Percentiles rank a stretch among this genome's conserved stretches.
Evolutionary conservation across 495 filamentous ascomycete genomes (phyloP).

Genomic region (Trichodelitschia bisporula): DNA sequence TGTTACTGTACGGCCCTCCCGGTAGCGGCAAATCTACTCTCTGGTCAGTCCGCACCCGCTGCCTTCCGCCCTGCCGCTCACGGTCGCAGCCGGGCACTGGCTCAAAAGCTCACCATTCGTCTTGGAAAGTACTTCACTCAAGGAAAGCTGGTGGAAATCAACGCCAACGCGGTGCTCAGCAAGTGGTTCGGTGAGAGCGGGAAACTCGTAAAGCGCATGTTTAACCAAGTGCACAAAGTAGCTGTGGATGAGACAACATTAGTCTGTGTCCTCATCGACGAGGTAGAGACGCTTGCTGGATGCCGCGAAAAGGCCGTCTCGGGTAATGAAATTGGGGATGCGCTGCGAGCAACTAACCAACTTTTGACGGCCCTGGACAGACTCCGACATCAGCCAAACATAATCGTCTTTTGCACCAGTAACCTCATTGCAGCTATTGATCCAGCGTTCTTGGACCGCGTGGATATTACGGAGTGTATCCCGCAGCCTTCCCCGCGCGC

Average conservation of each 20-base stretch:
- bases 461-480: slow-evolving; percentile 26
- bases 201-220: slow-evolving; percentile 24
- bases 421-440: slow-evolving; percentile 23
- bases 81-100: slow-evolving; percentile 19
- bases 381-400: slow-evolving; percentile 16
- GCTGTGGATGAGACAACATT: slow-evolving; percentile 22
- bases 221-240: slow-evolving; percentile 21
- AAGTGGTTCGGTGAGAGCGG: slow-evolving; percentile 30
- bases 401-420: slow-evolving; percentile 27
- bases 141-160: slow-evolving; percentile 25
- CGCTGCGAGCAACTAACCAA: slow-evolving; percentile 23
- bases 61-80: background rate
- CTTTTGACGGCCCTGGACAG: slow-evolving; percentile 16
- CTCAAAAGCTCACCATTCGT: slow-evolving; percentile 32
- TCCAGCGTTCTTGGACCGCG: slow-evolving; percentile 29
- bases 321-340: slow-evolving; percentile 24
- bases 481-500: slow-evolving; percentile 19
- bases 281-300: slow-evolving; percentile 27
- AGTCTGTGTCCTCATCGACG: slow-evolving; percentile 28
- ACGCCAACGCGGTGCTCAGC: slow-evolving; percentile 25
- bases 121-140: slow-evolving; percentile 19
- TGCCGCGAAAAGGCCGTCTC: slow-evolving; percentile 18
- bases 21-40: slow-evolving; percentile 29
- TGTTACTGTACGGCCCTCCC: slow-evolving; percentile 30
- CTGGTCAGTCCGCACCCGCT: slow-evolving; percentile 10